A percentile compares a stretch with the other conserved stretches of the same genome.
Evolutionary conservation across 1,284 basidiomycete species (phyloP).

Genomic region (Volvariella volvacea): DNA sequence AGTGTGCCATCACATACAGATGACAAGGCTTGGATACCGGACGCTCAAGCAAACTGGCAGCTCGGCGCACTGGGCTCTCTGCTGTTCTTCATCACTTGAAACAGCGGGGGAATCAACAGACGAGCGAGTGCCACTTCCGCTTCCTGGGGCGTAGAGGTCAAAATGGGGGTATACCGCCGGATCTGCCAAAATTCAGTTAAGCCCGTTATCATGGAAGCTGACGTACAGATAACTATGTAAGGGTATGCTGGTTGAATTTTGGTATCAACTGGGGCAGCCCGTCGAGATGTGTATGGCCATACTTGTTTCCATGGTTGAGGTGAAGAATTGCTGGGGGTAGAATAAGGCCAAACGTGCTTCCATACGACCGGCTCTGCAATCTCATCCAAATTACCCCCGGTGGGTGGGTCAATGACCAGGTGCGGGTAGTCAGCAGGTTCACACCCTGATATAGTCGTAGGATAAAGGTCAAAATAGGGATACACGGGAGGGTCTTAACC

Average conservation of each 20-base stretch:
- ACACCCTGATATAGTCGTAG: conserved; percentile 11
- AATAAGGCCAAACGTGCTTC: conserved; percentile 21
- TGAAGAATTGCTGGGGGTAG: conserved; percentile 1
- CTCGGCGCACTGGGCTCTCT: too few species aligned
- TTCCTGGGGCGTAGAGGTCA: conserved; percentile 41
- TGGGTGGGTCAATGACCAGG: too few species aligned
- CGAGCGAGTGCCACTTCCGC: too few species aligned
- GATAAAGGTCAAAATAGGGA: conserved; percentile 41
- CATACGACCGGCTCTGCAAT: conserved; percentile 2
- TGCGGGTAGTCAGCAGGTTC: background rate
- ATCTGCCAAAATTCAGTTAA: conserved; percentile 19
- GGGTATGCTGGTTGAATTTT: conserved; percentile 20
- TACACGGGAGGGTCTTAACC: conserved; percentile 38
- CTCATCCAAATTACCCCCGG: too few species aligned
- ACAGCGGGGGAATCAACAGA: background rate
- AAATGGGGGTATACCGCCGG: conserved; percentile 36
- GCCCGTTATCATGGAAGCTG: background rate
- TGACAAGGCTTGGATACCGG: conserved; percentile 13
- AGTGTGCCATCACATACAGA: conserved; percentile 18
- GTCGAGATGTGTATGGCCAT: conserved; percentile 1
- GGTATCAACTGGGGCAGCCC: too few species aligned
- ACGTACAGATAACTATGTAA: conserved; percentile 27
- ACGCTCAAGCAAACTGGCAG: background rate
- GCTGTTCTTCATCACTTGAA: too few species aligned
- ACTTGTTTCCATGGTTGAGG: conserved; percentile 1